These are phyloP conservation scores for Calcarisporium arbuscula DNA, from an alignment of 2,329 filamentous ascomycete genomes.

Conservation along the genomic window DNA sequence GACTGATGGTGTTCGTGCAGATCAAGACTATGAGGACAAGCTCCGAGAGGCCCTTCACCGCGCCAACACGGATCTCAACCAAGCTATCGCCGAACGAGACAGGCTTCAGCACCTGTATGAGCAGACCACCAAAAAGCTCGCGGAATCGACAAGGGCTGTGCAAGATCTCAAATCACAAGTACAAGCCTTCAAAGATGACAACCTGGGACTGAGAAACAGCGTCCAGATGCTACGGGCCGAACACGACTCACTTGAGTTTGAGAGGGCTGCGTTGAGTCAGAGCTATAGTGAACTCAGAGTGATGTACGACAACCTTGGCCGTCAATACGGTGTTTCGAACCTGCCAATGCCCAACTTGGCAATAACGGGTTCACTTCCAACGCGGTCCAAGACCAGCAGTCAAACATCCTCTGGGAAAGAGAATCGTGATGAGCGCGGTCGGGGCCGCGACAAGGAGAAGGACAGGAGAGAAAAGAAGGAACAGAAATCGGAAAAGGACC, in stretches of 20 bases:
- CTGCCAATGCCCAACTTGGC: constrained; percentile 17
- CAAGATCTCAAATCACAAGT: constrained; percentile 10
- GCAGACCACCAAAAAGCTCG: constrained; percentile 22
- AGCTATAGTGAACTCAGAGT: constrained; percentile 20
- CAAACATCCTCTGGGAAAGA: too few relatives aligned
- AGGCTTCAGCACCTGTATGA: constrained; percentile 20
- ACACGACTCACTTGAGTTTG: constrained; percentile 16
- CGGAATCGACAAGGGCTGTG: constrained; percentile 15
- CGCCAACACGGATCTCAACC: constrained; percentile 19
- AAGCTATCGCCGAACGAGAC: constrained; percentile 14
- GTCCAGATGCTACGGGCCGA: constrained; percentile 16
- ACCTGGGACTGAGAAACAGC: constrained; percentile 12
- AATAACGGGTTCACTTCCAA: constrained; percentile 17
- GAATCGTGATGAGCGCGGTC: constrained; percentile 20
- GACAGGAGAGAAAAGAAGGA: constrained; percentile 23
- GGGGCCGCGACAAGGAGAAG: constrained; percentile 17
- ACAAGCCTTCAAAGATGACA: constrained; percentile 10
- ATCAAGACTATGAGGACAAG: constrained; percentile 11
- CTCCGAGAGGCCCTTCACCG: constrained; percentile 14
- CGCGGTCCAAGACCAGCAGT: constrained; percentile 20
- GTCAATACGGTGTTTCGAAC: constrained; percentile 21
- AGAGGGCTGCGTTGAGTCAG: constrained; percentile 21
- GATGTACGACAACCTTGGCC: constrained; percentile 21
- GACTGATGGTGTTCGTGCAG: too few relatives aligned
- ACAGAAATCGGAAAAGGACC: constrained; percentile 26